phyloP scores from a whole-genome alignment of 371 early-diverging fungal genomes.

The Mortierella sp. region DNA sequence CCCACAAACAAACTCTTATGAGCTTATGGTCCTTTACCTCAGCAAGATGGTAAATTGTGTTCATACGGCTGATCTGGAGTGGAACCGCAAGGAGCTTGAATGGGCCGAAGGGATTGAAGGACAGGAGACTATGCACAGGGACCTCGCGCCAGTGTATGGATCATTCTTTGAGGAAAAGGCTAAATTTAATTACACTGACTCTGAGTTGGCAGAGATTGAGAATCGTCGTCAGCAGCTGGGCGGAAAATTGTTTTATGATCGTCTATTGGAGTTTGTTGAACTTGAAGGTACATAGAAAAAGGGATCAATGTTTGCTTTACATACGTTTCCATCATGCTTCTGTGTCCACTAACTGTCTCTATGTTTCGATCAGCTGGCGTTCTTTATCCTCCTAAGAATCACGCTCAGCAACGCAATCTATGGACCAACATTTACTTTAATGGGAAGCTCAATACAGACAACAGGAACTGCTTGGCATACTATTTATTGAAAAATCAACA shows the following conservation, averaged over 20 bases:
- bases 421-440: conserved; percentile 51
- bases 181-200: conserved; percentile 33
- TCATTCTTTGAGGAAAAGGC: conserved; percentile 24
- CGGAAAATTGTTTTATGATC: conserved; percentile 52
- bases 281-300: conserved; percentile 18
- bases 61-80: conserved; percentile 36
- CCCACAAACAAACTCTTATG: conserved; percentile 44
- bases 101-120: conserved; percentile 18
- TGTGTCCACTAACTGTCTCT: not conserved
- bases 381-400: conserved; percentile 45
- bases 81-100: conserved; percentile 31
- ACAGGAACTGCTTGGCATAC: conserved; percentile 52
- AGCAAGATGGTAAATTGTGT: conserved; percentile 42
- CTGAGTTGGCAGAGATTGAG: conserved; percentile 36
- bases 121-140: conserved; percentile 13
- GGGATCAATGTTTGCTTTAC: not conserved
- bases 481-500: conserved; percentile 48
- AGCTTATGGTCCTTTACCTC: conserved; percentile 40
- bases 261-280: conserved; percentile 45
- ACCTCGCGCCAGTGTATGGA: conserved; percentile 23
- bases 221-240: conserved; percentile 38
- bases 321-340: not conserved
- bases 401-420: conserved; percentile 35
- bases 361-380: conserved; percentile 11
- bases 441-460: conserved; percentile 40